phyloP scores from a whole-genome alignment of 257 asterid species.

The Pogostemon cablin region DNA sequence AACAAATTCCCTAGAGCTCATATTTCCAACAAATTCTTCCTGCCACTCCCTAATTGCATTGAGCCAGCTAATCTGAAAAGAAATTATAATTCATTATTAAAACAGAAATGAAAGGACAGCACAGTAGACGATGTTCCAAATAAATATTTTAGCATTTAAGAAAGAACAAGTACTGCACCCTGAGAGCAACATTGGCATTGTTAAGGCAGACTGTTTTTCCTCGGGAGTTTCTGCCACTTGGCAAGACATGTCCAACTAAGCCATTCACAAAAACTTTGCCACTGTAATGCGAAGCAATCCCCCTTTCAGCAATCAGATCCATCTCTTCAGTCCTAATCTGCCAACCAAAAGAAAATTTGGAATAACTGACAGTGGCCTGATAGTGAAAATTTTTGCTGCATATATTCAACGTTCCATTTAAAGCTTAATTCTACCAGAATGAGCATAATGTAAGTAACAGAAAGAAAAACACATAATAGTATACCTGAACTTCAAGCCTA shows the following conservation, averaged over 20 bases:
- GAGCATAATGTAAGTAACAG: background rate
- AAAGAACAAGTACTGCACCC: conserved; percentile 55
- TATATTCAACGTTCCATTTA: background rate
- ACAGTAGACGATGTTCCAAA: background rate
- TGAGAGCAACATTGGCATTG: conserved; percentile 87
- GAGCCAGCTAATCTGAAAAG: conserved; percentile 89
- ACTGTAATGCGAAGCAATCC: conserved; percentile 93
- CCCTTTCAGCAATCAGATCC: conserved; percentile 94
- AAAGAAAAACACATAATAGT: conserved; percentile 22
- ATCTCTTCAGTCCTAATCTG: conserved; percentile 94
- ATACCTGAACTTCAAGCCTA: conserved; percentile 92
- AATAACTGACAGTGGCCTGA: conserved; percentile 1
- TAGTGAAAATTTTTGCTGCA: background rate
- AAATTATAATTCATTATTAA: conserved; percentile 23
- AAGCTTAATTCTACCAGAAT: conserved; percentile 32
- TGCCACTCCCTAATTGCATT: conserved; percentile 99
- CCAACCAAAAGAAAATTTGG: conserved; percentile 28
- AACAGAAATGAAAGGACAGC: conserved; percentile 29
- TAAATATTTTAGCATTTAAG: conserved; percentile 13
- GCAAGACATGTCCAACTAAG: conserved; percentile 70
- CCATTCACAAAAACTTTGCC: conserved; percentile 83
- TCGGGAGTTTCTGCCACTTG: conserved; percentile 53
- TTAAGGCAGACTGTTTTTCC: conserved; percentile 76
- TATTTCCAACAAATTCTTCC: conserved; percentile 94
- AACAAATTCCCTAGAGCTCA: conserved; percentile 95